These are phyloP conservation scores for Psilocybe cyanescens DNA, from an alignment of 768 basidiomycete species.

Conservation along the genomic window DNA sequence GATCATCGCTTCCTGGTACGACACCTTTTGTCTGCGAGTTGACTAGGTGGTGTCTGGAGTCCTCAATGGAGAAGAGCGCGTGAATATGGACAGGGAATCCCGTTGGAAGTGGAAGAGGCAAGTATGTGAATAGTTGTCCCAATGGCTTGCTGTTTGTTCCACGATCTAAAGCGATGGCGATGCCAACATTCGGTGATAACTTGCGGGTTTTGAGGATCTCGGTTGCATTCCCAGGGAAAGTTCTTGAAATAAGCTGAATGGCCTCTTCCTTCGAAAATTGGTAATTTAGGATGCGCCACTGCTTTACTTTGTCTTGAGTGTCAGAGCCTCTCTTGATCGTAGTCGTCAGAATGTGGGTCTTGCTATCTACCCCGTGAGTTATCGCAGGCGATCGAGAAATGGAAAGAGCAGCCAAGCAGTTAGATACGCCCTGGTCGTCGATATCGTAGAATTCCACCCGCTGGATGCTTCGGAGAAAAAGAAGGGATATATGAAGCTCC, in stretches of 20 bases:
- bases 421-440: slow-evolving; percentile 23
- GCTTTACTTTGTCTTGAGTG: slow-evolving; percentile 6
- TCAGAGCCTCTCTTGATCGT: slow-evolving; percentile 7
- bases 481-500: slow-evolving; percentile 42
- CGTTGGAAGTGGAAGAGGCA: slow-evolving; percentile 50
- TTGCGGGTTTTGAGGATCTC: slow-evolving; percentile 40
- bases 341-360: slow-evolving; percentile 20
- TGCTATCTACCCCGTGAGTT: neutral
- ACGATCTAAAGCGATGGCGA: slow-evolving; percentile 35
- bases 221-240: slow-evolving; percentile 28
- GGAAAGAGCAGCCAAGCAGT: slow-evolving; percentile 19
- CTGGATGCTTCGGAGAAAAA: slow-evolving; percentile 45
- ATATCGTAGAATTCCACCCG: slow-evolving; percentile 46
- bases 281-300: slow-evolving; percentile 39
- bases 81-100: slow-evolving; percentile 51
- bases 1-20: slow-evolving; percentile 40
- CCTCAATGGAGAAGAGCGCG: slow-evolving; percentile 48
- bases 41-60: slow-evolving; percentile 46
- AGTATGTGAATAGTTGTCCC: slow-evolving; percentile 53
- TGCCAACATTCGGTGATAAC: slow-evolving; percentile 39
- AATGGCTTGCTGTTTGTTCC: neutral
- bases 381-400: slow-evolving; percentile 15
- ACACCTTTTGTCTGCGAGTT: slow-evolving; percentile 44
- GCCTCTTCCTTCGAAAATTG: slow-evolving; percentile 30
- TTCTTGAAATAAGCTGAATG: slow-evolving; percentile 25